Percentiles rank a stretch among this genome's conserved stretches.
phyloP scores from a whole-genome alignment of 768 basidiomycete genomes.

The Naganishia antarctica region DNA sequence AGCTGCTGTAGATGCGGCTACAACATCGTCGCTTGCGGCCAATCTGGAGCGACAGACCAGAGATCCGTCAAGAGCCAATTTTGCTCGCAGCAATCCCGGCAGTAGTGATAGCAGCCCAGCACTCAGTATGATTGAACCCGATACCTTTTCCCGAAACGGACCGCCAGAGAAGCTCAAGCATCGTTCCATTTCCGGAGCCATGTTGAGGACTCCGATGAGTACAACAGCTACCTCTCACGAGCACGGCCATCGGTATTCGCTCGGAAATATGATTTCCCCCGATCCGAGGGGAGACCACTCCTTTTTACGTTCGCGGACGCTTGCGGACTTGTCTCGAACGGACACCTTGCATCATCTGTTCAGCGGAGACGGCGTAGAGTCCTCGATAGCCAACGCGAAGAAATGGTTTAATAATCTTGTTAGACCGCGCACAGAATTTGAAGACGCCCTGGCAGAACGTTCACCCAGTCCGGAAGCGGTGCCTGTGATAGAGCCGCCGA shows the following conservation, averaged over 20 bases:
- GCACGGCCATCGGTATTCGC: conserved; percentile 5
- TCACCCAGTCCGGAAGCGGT: background rate
- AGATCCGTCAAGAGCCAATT: background rate
- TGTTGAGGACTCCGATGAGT: background rate
- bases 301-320: background rate
- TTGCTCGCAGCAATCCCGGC: conserved; percentile 11
- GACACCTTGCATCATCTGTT: conserved; percentile 15
- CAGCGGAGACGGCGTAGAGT: conserved; percentile 16
- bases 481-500: conserved; percentile 15
- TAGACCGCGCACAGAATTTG: conserved; percentile 27
- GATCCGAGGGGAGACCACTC: background rate
- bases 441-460: background rate
- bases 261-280: background rate
- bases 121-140: background rate
- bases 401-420: conserved; percentile 37
- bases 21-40: background rate
- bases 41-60: background rate
- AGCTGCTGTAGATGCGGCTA: background rate
- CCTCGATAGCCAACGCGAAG: conserved; percentile 16
- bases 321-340: background rate
- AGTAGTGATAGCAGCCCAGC: conserved; percentile 17
- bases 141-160: background rate
- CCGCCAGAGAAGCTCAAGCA: conserved; percentile 9
- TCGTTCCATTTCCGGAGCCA: background rate
- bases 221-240: conserved; percentile 7